phyloP scores from a whole-genome alignment of 2,329 filamentous ascomycete species.

The Aspergillus floridensis region DNA sequence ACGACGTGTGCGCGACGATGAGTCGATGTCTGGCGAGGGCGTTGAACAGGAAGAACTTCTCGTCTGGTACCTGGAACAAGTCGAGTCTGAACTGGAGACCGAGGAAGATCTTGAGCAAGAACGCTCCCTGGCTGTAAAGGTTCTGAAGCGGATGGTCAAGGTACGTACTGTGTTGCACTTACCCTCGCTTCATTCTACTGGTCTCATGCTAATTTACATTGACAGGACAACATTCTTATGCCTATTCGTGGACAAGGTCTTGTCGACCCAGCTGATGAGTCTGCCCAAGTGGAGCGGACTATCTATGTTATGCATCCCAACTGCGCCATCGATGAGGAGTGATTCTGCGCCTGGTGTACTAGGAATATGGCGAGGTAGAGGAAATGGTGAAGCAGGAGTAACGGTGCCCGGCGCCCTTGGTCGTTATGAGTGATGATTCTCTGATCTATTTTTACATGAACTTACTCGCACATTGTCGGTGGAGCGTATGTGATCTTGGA shows the following conservation, averaged over 20 bases:
- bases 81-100: conserved; percentile 74
- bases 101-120: conserved; percentile 81
- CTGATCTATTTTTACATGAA: conserved; percentile 14
- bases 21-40: conserved; percentile 71
- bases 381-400: conserved; percentile 24
- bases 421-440: conserved; percentile 36
- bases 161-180: conserved; percentile 49
- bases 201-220: conserved; percentile 6
- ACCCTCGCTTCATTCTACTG: not conserved
- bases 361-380: conserved; percentile 12
- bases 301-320: conserved; percentile 94
- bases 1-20: conserved; percentile 77
- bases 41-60: conserved; percentile 79
- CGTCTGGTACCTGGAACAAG: conserved; percentile 88
- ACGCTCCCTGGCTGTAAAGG: conserved; percentile 71
- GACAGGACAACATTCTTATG: conserved; percentile 59
- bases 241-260: conserved; percentile 77
- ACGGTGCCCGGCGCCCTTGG: conserved; percentile 24
- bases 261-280: conserved; percentile 67
- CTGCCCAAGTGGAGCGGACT: conserved; percentile 49
- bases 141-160: conserved; percentile 94
- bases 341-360: conserved; percentile 12
- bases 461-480: conserved; percentile 2
- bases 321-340: conserved; percentile 69
- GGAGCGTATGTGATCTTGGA: conserved; percentile 7